These are phyloP conservation scores for Xylariaceae sp. DNA, from an alignment of 2,329 filamentous ascomycete genomes.

Conservation along the genomic window DNA sequence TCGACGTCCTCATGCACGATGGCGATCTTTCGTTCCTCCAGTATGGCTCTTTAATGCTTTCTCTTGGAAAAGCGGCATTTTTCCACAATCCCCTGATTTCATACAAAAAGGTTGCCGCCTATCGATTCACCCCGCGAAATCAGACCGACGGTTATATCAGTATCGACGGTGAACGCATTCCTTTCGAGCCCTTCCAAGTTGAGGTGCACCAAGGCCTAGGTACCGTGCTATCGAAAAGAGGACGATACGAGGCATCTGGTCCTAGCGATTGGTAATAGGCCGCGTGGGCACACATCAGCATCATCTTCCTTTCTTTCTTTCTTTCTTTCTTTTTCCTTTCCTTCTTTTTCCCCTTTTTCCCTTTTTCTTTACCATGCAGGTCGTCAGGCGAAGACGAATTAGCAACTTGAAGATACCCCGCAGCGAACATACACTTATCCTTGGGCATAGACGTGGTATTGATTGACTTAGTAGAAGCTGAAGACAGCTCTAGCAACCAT, in stretches of 20 bases:
- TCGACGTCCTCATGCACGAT: slow-evolving; percentile 78
- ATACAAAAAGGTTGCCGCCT: slow-evolving; percentile 83
- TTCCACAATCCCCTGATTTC: slow-evolving; percentile 74
- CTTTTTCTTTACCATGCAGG: slow-evolving; percentile 1
- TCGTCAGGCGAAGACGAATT: neutral
- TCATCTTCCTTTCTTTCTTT: neutral
- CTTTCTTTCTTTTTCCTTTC: no score
- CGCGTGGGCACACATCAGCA: slow-evolving; percentile 6
- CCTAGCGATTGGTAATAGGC: slow-evolving; percentile 41
- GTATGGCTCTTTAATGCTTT: slow-evolving; percentile 63
- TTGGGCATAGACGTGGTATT: neutral
- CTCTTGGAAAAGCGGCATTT: slow-evolving; percentile 66
- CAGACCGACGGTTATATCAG: slow-evolving; percentile 77
- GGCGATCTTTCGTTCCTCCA: slow-evolving; percentile 65
- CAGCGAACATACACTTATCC: slow-evolving; percentile 6
- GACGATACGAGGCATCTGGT: slow-evolving; percentile 62
- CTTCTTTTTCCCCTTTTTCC: no score
- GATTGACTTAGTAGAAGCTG: neutral
- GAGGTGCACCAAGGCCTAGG: slow-evolving; percentile 81
- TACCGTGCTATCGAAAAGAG: slow-evolving; percentile 73
- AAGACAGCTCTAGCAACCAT: neutral
- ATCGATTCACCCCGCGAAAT: slow-evolving; percentile 72
- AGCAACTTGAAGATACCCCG: slow-evolving; percentile 18
- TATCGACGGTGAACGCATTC: slow-evolving; percentile 84
- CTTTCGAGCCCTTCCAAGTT: slow-evolving; percentile 85